These are phyloP conservation scores for Trichoderma breve DNA, from an alignment of 2,329 filamentous ascomycete species.

Conservation along the genomic window DNA sequence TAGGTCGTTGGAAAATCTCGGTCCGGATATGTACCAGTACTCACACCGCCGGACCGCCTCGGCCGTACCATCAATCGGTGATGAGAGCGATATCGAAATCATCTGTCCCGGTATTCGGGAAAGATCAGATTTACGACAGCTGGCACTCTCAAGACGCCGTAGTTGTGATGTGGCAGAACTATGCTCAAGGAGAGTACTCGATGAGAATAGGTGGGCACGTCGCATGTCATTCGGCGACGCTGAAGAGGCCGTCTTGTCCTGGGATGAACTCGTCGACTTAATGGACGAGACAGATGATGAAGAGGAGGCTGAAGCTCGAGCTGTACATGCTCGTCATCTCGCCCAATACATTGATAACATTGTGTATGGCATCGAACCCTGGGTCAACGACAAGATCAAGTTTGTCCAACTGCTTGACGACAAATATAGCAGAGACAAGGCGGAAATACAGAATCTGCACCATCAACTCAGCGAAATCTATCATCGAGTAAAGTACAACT, in stretches of 20 bases:
- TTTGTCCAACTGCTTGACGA: conserved; percentile 59
- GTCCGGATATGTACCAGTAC: conserved; percentile 44
- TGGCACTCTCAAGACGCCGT: conserved; percentile 60
- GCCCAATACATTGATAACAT: conserved; percentile 53
- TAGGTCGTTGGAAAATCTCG: conserved; percentile 30
- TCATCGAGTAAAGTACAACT: conserved; percentile 63
- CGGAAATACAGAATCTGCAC: conserved; percentile 66
- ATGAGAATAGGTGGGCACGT: conserved; percentile 66
- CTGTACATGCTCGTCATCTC: conserved; percentile 57
- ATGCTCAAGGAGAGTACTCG: conserved; percentile 34
- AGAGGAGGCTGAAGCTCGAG: conserved; percentile 34
- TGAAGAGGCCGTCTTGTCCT: conserved; percentile 69
- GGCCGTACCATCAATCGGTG: conserved; percentile 56
- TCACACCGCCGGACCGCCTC: conserved; percentile 49
- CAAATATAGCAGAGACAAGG: conserved; percentile 60
- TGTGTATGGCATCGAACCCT: conserved; percentile 54
- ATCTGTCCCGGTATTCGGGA: neutral
- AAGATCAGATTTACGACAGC: conserved; percentile 42
- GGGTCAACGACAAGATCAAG: conserved; percentile 59
- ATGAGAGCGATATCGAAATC: conserved; percentile 41
- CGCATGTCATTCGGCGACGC: conserved; percentile 73
- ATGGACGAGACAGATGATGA: conserved; percentile 32
- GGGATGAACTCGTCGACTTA: conserved; percentile 55
- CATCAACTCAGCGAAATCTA: conserved; percentile 69
- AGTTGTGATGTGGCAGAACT: conserved; percentile 46